These are phyloP conservation scores for Gaultheria prostrata DNA, from an alignment of 148 eudicot genomes.

Conservation along the genomic window DNA sequence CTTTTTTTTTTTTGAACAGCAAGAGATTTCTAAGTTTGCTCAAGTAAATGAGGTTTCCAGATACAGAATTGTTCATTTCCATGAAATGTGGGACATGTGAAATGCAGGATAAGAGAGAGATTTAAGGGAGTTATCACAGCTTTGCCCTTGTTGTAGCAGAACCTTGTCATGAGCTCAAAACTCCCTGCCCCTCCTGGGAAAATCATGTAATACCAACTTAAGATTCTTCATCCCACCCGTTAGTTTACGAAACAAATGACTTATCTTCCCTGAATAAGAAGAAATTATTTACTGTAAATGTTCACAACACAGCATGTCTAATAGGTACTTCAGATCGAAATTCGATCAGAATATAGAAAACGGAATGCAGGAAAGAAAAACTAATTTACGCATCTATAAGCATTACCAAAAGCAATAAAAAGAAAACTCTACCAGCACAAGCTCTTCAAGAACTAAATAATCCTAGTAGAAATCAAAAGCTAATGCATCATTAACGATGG, in stretches of 20 bases:
- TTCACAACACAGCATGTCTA: constrained; percentile 1
- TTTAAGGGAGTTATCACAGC: constrained; percentile 40
- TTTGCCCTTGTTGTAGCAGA: constrained; percentile 65
- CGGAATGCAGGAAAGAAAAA: not conserved
- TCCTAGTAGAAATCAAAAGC: not conserved
- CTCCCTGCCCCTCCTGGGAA: constrained; percentile 63
- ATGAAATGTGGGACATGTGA: constrained; percentile 52
- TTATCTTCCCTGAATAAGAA: too few species aligned
- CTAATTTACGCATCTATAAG: not conserved
- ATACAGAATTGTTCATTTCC: constrained; percentile 58
- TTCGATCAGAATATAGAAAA: not conserved
- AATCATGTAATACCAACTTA: constrained; percentile 66
- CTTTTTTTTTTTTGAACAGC: too few species aligned
- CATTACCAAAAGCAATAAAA: not conserved
- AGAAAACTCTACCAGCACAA: not conserved
- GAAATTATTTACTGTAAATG: too few species aligned
- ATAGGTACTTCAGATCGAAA: not conserved
- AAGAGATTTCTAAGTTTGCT: constrained; percentile 46
- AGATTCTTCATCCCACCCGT: constrained; percentile 22
- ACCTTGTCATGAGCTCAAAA: constrained; percentile 66
- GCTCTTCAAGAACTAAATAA: not conserved
- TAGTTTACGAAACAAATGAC: constrained; percentile 44
- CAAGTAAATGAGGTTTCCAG: constrained; percentile 37
- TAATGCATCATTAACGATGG: not conserved
- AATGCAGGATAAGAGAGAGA: constrained; percentile 31